Evolutionary conservation across 2,329 filamentous ascomycete genomes (phyloP).

Genomic region (Coleophoma cylindrospora): DNA sequence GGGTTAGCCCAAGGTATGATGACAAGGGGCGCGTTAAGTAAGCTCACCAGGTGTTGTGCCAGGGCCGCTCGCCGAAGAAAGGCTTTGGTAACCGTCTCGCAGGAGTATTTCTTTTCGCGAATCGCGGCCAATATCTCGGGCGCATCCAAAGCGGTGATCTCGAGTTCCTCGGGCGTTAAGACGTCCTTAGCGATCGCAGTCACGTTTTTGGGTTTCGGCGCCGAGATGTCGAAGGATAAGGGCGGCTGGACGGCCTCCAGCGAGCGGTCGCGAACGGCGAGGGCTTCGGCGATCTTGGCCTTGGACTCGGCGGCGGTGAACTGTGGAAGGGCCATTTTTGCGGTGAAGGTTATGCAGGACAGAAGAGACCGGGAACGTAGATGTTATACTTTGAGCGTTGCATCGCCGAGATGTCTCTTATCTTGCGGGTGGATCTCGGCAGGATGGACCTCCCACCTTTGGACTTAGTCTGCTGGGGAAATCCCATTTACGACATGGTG

Average conservation of each 20-base stretch:
- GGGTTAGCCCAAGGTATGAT: not conserved
- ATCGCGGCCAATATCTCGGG: constrained; percentile 7
- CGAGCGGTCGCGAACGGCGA: constrained; percentile 9
- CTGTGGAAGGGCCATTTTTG: too few relatives aligned
- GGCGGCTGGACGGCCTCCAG: constrained; percentile 8
- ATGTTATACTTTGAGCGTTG: too few relatives aligned
- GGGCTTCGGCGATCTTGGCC: not conserved
- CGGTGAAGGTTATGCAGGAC: too few relatives aligned
- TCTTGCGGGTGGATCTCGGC: too few relatives aligned
- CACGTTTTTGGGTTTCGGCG: constrained; percentile 10
- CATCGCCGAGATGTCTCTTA: too few relatives aligned
- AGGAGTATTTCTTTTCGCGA: constrained; percentile 5
- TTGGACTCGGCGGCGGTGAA: not conserved
- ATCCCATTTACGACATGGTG: too few relatives aligned
- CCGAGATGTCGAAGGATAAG: constrained; percentile 3
- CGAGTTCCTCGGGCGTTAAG: constrained; percentile 8
- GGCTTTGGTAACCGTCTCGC: constrained; percentile 11
- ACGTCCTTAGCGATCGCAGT: constrained; percentile 6
- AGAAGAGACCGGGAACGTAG: too few relatives aligned
- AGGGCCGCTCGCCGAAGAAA: constrained; percentile 13
- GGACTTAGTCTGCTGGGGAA: too few relatives aligned
- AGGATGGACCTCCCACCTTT: too few relatives aligned
- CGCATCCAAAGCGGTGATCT: constrained; percentile 11
- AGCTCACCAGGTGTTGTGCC: constrained; percentile 12
- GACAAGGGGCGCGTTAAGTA: not conserved